Evolutionary conservation across 306 rosid genomes (phyloP).

Genomic region (Echinosophora koreensis): DNA sequence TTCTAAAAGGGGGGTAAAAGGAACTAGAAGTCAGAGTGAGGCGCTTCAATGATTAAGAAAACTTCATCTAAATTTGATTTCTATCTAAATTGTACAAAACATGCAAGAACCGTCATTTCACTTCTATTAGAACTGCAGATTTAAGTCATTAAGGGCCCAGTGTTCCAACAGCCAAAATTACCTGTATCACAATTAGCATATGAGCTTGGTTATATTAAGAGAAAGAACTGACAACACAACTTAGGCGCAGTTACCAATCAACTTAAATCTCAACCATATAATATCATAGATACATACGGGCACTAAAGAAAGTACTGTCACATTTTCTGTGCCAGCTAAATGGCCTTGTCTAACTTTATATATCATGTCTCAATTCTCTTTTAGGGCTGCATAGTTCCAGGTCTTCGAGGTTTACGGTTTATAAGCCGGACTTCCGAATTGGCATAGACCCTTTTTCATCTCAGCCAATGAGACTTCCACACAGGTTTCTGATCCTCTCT

Average conservation of each 20-base stretch:
- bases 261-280: background rate
- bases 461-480: background rate
- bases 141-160: background rate
- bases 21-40: background rate
- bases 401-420: background rate
- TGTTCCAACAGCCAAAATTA: constrained; percentile 7
- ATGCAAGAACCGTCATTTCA: constrained; percentile 5
- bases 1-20: background rate
- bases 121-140: background rate
- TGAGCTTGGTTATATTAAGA: constrained; percentile 6
- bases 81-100: constrained; percentile 3
- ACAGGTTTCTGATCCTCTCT: too few species aligned
- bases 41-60: background rate
- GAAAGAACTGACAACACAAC: constrained; percentile 4
- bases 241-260: background rate
- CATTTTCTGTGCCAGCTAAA: background rate
- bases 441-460: background rate
- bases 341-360: background rate
- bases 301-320: background rate
- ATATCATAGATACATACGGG: background rate
- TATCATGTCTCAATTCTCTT: background rate
- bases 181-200: background rate
- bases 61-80: background rate
- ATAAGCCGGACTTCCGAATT: background rate
- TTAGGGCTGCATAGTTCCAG: background rate